phyloP scores from a whole-genome alignment of 495 filamentous ascomycete genomes.

The Penicillium crystallinum region DNA sequence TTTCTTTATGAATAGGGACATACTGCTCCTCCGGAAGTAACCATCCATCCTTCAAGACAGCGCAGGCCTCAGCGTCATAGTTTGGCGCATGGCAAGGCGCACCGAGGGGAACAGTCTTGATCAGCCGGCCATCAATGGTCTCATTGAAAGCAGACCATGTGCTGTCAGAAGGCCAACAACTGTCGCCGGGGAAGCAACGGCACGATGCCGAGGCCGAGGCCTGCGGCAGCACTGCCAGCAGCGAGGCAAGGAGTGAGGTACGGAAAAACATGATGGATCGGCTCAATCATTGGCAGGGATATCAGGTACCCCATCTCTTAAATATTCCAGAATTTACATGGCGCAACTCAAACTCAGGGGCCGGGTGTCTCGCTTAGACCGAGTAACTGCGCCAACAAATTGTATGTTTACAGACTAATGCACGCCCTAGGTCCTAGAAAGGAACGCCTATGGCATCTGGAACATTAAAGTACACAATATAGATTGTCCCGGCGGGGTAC shows the following conservation, averaged over 20 bases:
- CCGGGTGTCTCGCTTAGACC: not conserved
- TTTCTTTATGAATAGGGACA: conserved; percentile 4
- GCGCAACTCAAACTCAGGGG: not conserved
- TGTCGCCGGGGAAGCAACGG: conserved; percentile 35
- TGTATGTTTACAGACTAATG: too few species aligned
- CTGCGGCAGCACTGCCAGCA: conserved; percentile 5
- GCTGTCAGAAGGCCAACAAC: conserved; percentile 39
- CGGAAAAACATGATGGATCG: not conserved
- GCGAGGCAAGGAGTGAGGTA: not conserved
- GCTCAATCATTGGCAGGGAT: not conserved
- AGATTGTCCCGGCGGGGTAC: not conserved
- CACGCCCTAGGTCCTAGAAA: not conserved
- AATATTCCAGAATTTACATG: not conserved
- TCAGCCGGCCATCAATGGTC: conserved; percentile 38
- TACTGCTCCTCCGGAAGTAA: conserved; percentile 29
- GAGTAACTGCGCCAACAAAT: too few species aligned
- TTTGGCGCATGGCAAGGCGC: conserved; percentile 41
- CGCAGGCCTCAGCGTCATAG: conserved; percentile 30
- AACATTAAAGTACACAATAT: not conserved
- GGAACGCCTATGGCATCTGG: not conserved
- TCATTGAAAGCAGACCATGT: conserved; percentile 42
- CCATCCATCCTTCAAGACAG: conserved; percentile 23
- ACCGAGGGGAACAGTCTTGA: conserved; percentile 42
- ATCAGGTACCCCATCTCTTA: not conserved
- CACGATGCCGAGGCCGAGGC: conserved; percentile 14